phyloP scores from a whole-genome alignment of 345 rosid genomes.

The Geranium brycei region DNA sequence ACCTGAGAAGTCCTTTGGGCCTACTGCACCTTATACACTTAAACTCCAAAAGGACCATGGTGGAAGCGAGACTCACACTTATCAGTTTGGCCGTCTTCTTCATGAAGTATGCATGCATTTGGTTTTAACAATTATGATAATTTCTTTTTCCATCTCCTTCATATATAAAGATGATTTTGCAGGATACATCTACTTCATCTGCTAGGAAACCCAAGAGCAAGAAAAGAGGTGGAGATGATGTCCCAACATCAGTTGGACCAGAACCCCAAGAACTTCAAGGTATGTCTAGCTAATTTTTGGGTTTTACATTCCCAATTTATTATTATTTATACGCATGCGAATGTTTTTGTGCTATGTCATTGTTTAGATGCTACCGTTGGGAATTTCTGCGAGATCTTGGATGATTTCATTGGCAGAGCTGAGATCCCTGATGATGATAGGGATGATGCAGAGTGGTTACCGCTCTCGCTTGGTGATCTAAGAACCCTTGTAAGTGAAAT shows the following conservation, averaged over 20 bases:
- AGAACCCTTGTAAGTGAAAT: conserved; percentile 72
- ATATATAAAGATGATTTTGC: conserved; percentile 22
- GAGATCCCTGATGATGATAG: conserved; percentile 70
- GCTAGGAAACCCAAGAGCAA: conserved; percentile 54
- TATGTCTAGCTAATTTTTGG: conserved; percentile 14
- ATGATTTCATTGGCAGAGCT: conserved; percentile 74
- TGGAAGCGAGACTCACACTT: conserved; percentile 28
- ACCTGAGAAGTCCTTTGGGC: conserved; percentile 39
- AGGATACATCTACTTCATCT: conserved; percentile 48
- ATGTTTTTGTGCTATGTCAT: conserved; percentile 5
- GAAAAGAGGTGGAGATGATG: conserved; percentile 47
- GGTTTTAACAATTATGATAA: conserved; percentile 11
- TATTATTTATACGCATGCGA: neutral
- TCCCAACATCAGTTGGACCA: conserved; percentile 26
- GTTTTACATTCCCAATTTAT: conserved; percentile 1
- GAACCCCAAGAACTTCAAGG: conserved; percentile 71
- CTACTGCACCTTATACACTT: conserved; percentile 22
- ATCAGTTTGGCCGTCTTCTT: conserved; percentile 21
- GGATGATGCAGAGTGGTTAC: conserved; percentile 76
- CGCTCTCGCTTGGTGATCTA: conserved; percentile 53
- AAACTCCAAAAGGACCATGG: conserved; percentile 33
- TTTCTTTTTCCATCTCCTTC: conserved; percentile 7
- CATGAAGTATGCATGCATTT: conserved; percentile 36
- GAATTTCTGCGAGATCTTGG: conserved; percentile 61
- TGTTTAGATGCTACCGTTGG: conserved; percentile 46